These are phyloP conservation scores for Styphnolobium japonicum DNA, from an alignment of 306 rosid species.

Conservation along the genomic window DNA sequence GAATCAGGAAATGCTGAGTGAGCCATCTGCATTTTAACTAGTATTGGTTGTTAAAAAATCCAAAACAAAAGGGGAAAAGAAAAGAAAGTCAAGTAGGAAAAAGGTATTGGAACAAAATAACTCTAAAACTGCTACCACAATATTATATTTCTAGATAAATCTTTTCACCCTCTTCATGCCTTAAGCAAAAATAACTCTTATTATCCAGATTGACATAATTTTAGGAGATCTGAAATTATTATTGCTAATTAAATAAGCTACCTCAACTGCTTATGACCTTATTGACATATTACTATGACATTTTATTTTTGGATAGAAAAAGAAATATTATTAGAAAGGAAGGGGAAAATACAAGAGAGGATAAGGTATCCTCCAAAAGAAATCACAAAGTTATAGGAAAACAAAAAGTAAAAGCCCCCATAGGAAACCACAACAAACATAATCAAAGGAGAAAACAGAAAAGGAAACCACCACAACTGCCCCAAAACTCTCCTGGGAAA, in stretches of 20 bases:
- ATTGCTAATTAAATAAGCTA: not conserved
- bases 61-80: not conserved
- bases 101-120: not conserved
- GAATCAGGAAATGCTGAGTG: constrained; percentile 84
- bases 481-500: no score
- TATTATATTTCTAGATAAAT: not conserved
- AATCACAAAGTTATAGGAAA: no score
- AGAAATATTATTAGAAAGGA: no score
- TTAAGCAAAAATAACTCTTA: not conserved
- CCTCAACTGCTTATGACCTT: not conserved
- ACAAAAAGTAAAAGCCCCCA: no score
- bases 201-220: not conserved
- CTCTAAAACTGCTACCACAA: not conserved
- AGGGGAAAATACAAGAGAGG: no score
- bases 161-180: not conserved
- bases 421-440: no score
- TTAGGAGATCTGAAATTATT: not conserved
- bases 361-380: no score
- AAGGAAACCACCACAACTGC: no score
- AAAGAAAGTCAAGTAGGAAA: not conserved
- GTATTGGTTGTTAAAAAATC: constrained; percentile 17
- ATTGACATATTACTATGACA: not conserved
- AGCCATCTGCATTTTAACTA: constrained; percentile 55
- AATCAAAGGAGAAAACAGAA: no score
- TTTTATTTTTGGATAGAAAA: no score